Base-by-base conservation (phyloP, 768 basidiomycete genomes). In the Phylloporus arenicola region DNA sequence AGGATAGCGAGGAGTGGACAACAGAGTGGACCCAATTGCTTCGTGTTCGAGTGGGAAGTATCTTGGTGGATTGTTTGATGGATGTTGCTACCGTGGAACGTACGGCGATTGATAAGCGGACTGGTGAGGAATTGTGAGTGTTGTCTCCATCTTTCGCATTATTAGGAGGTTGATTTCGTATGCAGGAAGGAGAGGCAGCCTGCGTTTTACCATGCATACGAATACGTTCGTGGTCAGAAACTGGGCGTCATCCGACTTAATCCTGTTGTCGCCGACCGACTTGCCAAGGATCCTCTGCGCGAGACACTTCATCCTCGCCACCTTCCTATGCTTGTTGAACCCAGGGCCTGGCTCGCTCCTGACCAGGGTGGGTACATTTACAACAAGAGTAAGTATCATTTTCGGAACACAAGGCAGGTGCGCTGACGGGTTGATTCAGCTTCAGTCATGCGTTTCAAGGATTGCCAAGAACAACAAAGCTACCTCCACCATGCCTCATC, bases 281-380 rank as follows among this genome's bases (percentile, higher is more conserved):
- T 98, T 48, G 82, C 89, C 3, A 82, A 80, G 51, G 94, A 97
- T 53, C 75, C 69, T 35, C 61, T 93, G 17, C 70, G 74, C 12
- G 77, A 83, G 47, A 80, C 86, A 0, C 73, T 97, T 16, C 92
- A 95, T 69, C 93, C 95, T 14, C 88, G 93, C 2, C 90, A 95
- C 67, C 76, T 99, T 20, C 95, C 95, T 9, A 99, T 98, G 96
- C 77, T 99, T 7, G 79, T 94, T 22, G 83, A 84, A 54, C 95
- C 95, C 2, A 84, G 84, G 55, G 89, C 91, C 0, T 98, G 94
- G 95, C 61, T 88, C 2, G 73, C 75, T 50, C 76, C 82, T 55
- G 78, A 86, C 47, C 72, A 84, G 40, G 95, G 96, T 4, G 90
- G 86, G 1, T 97, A 97, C 63, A 69, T 95, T 20, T 81, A 83